Evolutionary conservation across 257 asterid species (phyloP).

Genomic region (Forsythia viridissima): DNA sequence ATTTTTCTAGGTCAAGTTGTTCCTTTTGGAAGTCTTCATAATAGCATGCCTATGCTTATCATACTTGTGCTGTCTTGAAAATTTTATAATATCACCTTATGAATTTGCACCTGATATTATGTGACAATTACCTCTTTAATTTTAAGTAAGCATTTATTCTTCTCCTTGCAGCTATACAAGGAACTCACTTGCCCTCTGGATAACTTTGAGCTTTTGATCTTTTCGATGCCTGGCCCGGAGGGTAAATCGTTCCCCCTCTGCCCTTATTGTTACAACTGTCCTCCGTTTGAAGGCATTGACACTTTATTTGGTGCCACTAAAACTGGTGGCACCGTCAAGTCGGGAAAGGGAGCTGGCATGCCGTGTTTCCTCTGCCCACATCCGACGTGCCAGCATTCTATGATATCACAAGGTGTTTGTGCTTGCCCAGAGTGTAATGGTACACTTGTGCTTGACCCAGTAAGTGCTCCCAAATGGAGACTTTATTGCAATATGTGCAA

Average conservation of each 20-base stretch:
- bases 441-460: conserved; percentile 82
- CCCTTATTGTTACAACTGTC: conserved; percentile 86
- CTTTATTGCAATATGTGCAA: conserved; percentile 85
- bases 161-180: conserved; percentile 73
- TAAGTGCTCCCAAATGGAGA: conserved; percentile 91
- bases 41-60: background rate
- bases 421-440: conserved; percentile 96
- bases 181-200: conserved; percentile 92
- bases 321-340: conserved; percentile 40
- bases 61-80: background rate
- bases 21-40: background rate
- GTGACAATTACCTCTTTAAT: background rate
- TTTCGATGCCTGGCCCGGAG: conserved; percentile 77
- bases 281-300: conserved; percentile 81
- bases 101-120: background rate
- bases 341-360: conserved; percentile 91
- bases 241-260: conserved; percentile 85
- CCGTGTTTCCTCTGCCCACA: conserved; percentile 95
- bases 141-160: background rate
- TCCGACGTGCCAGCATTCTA: conserved; percentile 81
- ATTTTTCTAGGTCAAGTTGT: background rate
- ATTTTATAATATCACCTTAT: background rate
- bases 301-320: conserved; percentile 64
- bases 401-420: conserved; percentile 85
- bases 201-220: conserved; percentile 83